Evolutionary conservation across 179 eudicot species (phyloP), one percentile per base, ranked within the genome.

Genomic region (Camellia oleifera): DNA sequence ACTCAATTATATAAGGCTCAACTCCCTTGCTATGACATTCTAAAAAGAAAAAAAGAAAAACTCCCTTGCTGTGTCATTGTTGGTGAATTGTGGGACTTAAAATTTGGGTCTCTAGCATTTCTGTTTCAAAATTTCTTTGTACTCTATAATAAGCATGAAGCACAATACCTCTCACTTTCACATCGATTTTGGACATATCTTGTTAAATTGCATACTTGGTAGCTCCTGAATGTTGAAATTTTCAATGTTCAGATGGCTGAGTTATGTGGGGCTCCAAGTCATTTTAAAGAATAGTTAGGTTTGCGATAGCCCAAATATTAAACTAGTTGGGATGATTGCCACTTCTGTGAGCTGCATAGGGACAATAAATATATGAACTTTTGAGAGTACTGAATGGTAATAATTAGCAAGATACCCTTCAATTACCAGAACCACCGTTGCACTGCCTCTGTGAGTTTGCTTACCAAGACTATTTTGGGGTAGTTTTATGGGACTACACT

Each of bases 371-470:
- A 50, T 71, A 72, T n/a, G 7, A 46, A 23, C 4, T 20, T 70
- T 4, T 32, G 40, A 4, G 44, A 18, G 17, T 4, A 53, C 5
- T 62, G 66, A 64, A 64, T 73, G 48, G 64, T 3, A 72, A 50
- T 3, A 32, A 61, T 15, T 32, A 54, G 14, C 65, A 57, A 56
- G 64, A 56, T 56, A 72, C n/a, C 75, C 20, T 18, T 26, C 42
- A 18, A 48, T 0, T 71, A 42, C 77, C 32, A 42, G 66, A 75
- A 75, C 53, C 77, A 58, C 68, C 68, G 45, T 9, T 58, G 32
- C 77, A 58, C 7, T 17, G 13, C 62, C n/a, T 61, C 15, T 42
- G 12, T 4, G 4, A 60, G 48, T 45, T 17, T 42, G 32, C 68
- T 40, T 40, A 40, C 8, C 65, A 44, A 2, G 9, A 42, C 40